Conservation (phyloP, 176 grass and related monocot species). For the Musa itinerans region DNA sequence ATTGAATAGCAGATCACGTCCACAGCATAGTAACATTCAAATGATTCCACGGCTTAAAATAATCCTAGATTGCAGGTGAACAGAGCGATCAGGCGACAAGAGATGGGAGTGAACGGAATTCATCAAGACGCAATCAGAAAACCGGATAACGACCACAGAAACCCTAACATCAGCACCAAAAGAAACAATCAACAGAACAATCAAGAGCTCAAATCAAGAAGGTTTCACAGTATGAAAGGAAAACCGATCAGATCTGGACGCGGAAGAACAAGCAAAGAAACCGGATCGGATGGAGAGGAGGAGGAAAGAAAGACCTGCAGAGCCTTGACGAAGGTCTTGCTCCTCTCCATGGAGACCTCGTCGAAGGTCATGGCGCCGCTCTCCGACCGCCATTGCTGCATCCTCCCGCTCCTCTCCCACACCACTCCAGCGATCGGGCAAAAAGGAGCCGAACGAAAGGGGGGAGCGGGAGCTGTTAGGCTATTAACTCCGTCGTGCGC, state of each 20-base stretch:
- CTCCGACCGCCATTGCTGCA: conserved; percentile 36
- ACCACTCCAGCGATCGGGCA: neutral
- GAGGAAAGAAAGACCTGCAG: conserved; percentile 40
- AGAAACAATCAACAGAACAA: neutral
- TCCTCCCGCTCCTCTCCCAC: neutral
- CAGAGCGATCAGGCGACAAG: no score
- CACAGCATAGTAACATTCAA: neutral
- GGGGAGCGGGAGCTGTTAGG: neutral
- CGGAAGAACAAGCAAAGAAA: neutral
- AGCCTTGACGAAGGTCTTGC: conserved; percentile 96
- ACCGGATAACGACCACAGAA: no score
- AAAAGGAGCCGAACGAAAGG: neutral
- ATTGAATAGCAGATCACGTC: neutral
- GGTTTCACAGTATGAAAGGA: no score
- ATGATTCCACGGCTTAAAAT: neutral
- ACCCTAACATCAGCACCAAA: neutral
- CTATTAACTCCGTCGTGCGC: neutral
- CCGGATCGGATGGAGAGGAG: neutral
- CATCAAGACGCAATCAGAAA: no score
- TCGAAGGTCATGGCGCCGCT: conserved; percentile 56
- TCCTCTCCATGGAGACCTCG: conserved; percentile 92
- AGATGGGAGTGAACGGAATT: no score
- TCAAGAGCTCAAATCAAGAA: no score
- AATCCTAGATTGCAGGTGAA: neutral
- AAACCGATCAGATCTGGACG: neutral